phyloP scores from a whole-genome alignment of 768 basidiomycete genomes.

The Lactifluus rugatus region DNA sequence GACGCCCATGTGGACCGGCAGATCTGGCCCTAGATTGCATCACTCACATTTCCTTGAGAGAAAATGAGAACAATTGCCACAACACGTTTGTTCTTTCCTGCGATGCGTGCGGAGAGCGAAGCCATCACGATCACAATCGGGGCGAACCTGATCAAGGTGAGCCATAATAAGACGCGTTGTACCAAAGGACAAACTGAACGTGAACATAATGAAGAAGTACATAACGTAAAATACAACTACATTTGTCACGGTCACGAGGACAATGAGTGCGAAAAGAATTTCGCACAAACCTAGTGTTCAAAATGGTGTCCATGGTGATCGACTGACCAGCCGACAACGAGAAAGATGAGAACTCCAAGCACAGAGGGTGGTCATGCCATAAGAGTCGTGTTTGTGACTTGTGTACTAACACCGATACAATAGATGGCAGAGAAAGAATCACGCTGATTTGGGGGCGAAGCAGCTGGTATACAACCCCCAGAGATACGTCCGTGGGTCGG shows the following conservation, averaged over 20 bases:
- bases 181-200: not conserved
- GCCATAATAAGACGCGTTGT: not conserved
- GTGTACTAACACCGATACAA: conserved; percentile 3
- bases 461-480: not conserved
- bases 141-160: not conserved
- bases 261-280: not conserved
- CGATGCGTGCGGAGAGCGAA: not conserved
- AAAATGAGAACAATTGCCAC: not conserved
- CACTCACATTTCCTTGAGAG: not conserved
- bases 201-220: not conserved
- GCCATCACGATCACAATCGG: not conserved
- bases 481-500: not conserved
- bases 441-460: not conserved
- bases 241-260: not conserved
- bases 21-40: not conserved
- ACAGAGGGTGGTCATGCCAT: conserved; percentile 19
- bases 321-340: conserved; percentile 17
- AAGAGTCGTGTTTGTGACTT: conserved; percentile 15
- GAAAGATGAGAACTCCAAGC: conserved; percentile 1
- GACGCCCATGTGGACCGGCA: not conserved
- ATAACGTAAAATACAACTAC: not conserved
- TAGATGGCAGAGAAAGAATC: not conserved
- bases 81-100: not conserved
- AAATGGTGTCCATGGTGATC: conserved; percentile 23
- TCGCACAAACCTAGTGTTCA: conserved; percentile 21